Conservation (phyloP, 2,329 filamentous ascomycete species). For the Alternaria sp. region DNA sequence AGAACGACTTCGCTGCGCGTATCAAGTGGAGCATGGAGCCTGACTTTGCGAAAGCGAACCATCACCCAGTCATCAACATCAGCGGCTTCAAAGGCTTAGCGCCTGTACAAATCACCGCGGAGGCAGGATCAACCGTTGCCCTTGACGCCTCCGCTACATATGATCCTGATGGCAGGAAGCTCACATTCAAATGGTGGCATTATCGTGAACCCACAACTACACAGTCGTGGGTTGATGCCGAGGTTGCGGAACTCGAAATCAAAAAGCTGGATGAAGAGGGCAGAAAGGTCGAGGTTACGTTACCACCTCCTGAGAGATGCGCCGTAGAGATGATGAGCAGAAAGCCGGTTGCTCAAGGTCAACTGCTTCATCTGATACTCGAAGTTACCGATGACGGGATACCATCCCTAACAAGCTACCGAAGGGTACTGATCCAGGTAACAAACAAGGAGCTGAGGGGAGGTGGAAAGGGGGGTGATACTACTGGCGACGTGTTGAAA, state of each 20-base stretch:
- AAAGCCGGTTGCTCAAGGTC: constrained; percentile 52
- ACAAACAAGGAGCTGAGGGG: constrained; percentile 45
- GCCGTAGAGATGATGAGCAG: constrained; percentile 52
- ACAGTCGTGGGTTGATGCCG: constrained; percentile 55
- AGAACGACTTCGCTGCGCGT: constrained; percentile 60
- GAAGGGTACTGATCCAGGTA: constrained; percentile 54
- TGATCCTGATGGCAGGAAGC: constrained; percentile 56
- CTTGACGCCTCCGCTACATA: constrained; percentile 59
- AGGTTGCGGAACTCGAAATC: constrained; percentile 53
- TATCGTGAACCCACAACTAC: constrained; percentile 57
- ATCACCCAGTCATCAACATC: constrained; percentile 59
- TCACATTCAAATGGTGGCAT: constrained; percentile 62
- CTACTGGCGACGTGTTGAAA: constrained; percentile 3
- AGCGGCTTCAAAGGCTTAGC: constrained; percentile 52
- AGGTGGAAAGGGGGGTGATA: constrained; percentile 16
- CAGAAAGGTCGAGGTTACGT: constrained; percentile 48
- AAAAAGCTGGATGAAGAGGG: constrained; percentile 42
- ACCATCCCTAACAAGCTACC: constrained; percentile 59
- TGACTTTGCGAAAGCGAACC: constrained; percentile 53
- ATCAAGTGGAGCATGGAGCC: constrained; percentile 58
- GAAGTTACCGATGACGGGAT: constrained; percentile 58
- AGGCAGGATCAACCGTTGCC: constrained; percentile 52
- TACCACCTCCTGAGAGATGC: constrained; percentile 55
- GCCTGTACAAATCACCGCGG: constrained; percentile 54
- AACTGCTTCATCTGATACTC: constrained; percentile 60